Evolutionary conservation across 139 green algal genomes (phyloP).

Genomic region (Micractinium conductrix): DNA sequence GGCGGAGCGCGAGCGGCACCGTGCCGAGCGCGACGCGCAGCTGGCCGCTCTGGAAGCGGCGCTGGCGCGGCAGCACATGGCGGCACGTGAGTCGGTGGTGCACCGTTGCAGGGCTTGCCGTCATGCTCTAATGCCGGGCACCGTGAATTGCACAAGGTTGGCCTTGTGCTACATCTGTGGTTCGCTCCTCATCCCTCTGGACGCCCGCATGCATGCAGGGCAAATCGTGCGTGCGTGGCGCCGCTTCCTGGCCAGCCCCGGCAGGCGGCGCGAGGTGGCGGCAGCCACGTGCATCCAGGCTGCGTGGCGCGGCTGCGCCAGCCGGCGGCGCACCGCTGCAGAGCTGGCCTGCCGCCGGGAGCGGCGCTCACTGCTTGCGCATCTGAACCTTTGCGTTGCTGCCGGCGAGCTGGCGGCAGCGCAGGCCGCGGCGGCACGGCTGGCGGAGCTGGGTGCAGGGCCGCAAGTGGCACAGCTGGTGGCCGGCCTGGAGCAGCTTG

Average conservation of each 20-base stretch:
- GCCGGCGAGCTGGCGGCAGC: neutral
- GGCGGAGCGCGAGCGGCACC: conserved; percentile 9
- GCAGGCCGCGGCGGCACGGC: neutral
- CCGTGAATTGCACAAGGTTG: neutral
- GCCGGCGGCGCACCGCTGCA: neutral
- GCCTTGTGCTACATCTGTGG: neutral
- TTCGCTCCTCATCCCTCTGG: neutral
- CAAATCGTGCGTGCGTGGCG: conserved; percentile 8
- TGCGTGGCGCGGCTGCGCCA: conserved; percentile 1
- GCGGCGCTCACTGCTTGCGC: neutral
- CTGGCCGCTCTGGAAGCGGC: conserved; percentile 28
- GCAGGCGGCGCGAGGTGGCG: neutral
- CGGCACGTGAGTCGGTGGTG: neutral
- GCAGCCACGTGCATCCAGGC: conserved; percentile 7
- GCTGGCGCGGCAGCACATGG: conserved; percentile 12
- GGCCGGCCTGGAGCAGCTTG: conserved; percentile 3
- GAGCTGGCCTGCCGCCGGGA: neutral
- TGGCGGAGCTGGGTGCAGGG: neutral
- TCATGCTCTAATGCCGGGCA: neutral
- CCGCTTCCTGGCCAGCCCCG: conserved; percentile 4
- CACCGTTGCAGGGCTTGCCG: neutral
- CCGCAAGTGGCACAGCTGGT: neutral
- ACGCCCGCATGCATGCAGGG: neutral
- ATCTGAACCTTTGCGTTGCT: neutral
- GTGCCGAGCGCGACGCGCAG: neutral